These are phyloP conservation scores for Epichloe uncinata DNA, from an alignment of 2,329 filamentous ascomycete species.

Conservation along the genomic window DNA sequence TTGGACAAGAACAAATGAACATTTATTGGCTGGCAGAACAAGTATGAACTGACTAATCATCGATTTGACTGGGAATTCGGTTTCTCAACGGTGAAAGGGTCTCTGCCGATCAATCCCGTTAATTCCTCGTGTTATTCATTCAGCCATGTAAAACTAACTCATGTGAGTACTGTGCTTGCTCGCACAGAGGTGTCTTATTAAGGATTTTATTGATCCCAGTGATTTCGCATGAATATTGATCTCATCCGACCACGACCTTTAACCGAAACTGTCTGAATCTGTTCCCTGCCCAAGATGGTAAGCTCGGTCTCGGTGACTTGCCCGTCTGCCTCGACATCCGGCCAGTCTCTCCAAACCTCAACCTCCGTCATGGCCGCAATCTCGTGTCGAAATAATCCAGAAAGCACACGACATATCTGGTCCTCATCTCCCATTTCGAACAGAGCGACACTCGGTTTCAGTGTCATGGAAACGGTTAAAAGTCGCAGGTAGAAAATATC, in stretches of 20 bases:
- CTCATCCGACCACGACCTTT: slow-evolving; percentile 35
- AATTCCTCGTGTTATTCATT: slow-evolving; percentile 1
- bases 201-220: neutral
- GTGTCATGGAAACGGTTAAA: slow-evolving; percentile 36
- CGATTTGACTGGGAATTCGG: neutral
- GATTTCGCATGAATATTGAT: slow-evolving; percentile 21
- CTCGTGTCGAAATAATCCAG: slow-evolving; percentile 25
- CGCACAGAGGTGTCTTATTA: neutral
- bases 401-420: slow-evolving; percentile 53
- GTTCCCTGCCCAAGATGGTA: slow-evolving; percentile 9
- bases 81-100: neutral
- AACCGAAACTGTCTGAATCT: slow-evolving; percentile 19
- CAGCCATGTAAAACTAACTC: no score
- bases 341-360: slow-evolving; percentile 63
- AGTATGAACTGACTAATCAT: neutral
- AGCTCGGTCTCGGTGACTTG: slow-evolving; percentile 11
- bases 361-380: slow-evolving; percentile 22
- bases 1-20: neutral
- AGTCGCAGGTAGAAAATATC: slow-evolving; percentile 57
- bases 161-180: neutral
- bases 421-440: slow-evolving; percentile 59
- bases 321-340: slow-evolving; percentile 25
- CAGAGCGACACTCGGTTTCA: slow-evolving; percentile 42
- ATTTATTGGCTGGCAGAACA: no score
- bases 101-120: neutral